Percentiles rank a stretch among this genome's conserved stretches.
phyloP scores from a whole-genome alignment of 805 yeast species.

The Schwanniomyces pseudopolymorphus region DNA sequence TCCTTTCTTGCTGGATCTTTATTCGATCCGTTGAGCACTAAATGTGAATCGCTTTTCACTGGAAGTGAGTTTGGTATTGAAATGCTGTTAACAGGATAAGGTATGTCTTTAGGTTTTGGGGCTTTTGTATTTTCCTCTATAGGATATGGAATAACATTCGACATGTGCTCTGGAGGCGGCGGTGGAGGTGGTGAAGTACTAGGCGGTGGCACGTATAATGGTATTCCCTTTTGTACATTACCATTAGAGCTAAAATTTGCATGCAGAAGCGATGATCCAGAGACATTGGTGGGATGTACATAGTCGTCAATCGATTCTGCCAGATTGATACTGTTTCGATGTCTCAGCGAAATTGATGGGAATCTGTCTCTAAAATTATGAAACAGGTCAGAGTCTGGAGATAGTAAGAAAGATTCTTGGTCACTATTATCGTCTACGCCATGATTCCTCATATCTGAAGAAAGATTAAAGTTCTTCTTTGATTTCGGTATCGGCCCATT shows the following conservation, averaged over 20 bases:
- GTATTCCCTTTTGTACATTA: neutral
- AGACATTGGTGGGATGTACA: neutral
- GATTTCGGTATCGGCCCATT: constrained; percentile 1
- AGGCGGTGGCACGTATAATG: neutral
- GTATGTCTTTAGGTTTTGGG: constrained; percentile 5
- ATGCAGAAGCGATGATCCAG: neutral
- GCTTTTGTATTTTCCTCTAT: neutral
- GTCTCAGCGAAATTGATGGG: constrained; percentile 4
- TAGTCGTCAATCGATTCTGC: neutral
- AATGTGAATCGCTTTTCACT: neutral
- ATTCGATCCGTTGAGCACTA: neutral
- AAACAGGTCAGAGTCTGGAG: constrained; percentile 4
- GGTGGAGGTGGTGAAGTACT: neutral
- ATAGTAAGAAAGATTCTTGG: neutral
- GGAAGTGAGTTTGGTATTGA: constrained; percentile 34
- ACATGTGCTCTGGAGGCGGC: constrained; percentile 1
- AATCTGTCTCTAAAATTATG: constrained; percentile 5
- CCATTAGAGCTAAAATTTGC: neutral
- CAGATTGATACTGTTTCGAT: neutral
- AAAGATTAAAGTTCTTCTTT: neutral
- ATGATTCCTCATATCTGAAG: neutral
- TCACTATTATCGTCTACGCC: neutral
- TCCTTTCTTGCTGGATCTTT: neutral
- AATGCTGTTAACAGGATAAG: constrained; percentile 40
- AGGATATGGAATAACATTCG: constrained; percentile 1